Conservation (phyloP, 2,329 filamentous ascomycete genomes). For the Dactylellina parvicollis region DNA sequence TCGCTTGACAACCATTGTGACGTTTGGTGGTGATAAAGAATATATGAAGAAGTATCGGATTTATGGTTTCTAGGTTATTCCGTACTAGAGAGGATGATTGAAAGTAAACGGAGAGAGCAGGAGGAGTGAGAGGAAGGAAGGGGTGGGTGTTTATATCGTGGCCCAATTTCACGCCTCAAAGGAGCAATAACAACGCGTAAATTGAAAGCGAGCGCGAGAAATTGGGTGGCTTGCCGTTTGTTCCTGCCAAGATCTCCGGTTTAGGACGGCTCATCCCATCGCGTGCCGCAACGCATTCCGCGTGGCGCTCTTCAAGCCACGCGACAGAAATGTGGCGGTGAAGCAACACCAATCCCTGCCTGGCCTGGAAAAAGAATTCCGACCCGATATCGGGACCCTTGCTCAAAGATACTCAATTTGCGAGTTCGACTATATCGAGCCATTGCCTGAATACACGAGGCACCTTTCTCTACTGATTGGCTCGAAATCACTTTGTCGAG, state of each 20-base stretch:
- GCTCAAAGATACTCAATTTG: not conserved
- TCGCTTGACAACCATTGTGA: constrained; percentile 46
- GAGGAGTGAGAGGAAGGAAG: not conserved
- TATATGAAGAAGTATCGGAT: not conserved
- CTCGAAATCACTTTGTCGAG: not conserved
- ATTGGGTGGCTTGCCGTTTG: constrained; percentile 10
- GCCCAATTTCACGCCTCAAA: constrained; percentile 12
- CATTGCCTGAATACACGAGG: constrained; percentile 20
- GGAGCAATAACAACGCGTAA: constrained; percentile 53
- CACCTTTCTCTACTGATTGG: not conserved
- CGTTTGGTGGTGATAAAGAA: not conserved
- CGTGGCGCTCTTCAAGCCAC: constrained; percentile 9
- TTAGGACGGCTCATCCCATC: too few species aligned
- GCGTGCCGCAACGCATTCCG: constrained; percentile 10
- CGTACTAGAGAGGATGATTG: not conserved
- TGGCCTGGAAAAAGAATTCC: constrained; percentile 9
- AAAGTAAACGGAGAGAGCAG: not conserved
- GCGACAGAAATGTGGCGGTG: not conserved
- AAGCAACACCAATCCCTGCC: constrained; percentile 18
- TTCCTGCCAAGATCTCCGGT: too few species aligned
- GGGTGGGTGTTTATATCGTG: constrained; percentile 26
- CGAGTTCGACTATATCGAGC: not conserved
- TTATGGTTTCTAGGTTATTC: not conserved
- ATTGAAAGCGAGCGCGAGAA: constrained; percentile 20
- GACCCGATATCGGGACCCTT: constrained; percentile 46